Base-by-base conservation (phyloP, 108 stramenopile genomes). In the Craspedostauros australis region DNA sequence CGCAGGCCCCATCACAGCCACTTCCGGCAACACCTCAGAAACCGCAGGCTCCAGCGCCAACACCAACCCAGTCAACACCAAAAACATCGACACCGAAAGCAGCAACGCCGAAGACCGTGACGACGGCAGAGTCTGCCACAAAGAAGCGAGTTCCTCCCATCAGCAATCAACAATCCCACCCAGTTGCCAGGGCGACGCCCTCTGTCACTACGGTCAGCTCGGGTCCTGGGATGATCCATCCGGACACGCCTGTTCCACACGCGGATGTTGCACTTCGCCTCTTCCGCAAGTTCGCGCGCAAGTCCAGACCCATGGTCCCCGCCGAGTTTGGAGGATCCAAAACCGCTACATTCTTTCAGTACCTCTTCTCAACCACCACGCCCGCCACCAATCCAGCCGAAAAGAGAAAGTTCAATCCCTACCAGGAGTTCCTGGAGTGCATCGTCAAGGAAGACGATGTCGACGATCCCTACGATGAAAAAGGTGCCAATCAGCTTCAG, bases 251-350 rank as follows among this genome's bases (percentile, higher is more conserved):
- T 23, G 63, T 82, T 21, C 84, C 76, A 23, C 72, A 82, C 45
- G 33, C 76, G 25, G 79, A 79, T 46, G 65, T 75, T 5, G 52
- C 69, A 4, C 57, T 85, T n/a, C 67, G 79, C 5, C 49, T 89
- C 9, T 62, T 89, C 6, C 76, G 79, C 8, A 85, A 85, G 52
- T 89, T 89, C 67, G 61, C 72, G 39, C 24, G 55, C 43, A 89
- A 85, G 59, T 68, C 88, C 1, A 20, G 53, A 15, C 75, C 70
- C 22, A 24, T 37, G 26, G 46, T 86, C 29, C 73, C 82, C 3
- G 32, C 50, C n/a, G 50, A 60, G 5, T 68, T 71, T 33, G 88
- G 88, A n/a, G 88, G 84, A 14, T 63, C 59, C 28, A 76, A 76
- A 24, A 21, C 56, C 28, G 26, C 37, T 14, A 43, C 51, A 7